Evolutionary conservation across 192 early-diverging fungal species (phyloP), one percentile per base, ranked within the genome.

Genomic region (Kickxella alabastrina): DNA sequence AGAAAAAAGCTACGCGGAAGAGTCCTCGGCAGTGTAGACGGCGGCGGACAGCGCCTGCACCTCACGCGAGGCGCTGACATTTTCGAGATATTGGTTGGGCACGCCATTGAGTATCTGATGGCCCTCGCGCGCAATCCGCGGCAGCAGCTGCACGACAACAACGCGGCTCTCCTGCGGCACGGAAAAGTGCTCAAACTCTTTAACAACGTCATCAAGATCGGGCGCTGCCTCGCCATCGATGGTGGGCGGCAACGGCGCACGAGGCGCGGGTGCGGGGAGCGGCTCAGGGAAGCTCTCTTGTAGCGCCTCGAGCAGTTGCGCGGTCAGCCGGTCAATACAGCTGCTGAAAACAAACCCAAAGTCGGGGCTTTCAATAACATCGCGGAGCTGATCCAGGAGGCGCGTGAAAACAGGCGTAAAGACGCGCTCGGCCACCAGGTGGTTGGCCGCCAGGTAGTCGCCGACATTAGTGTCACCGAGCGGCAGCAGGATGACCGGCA

Each of bases 331-430:
- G 50, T 79, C 69, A 29, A 68, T 17, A 34, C 56, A 76, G 65
- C 65, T 51, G 60, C 55, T 51, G 49, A 77, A 59, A 35, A 77
- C 66, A 15, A 50, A 66, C 14, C 25, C 9, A 49, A 74, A 79
- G 40, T 74, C 70, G 25, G 36, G 26, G 62, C 65, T 86, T 46
- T 95, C 91, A 40, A 95, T 77, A 37, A 92, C 85, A 62, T 98
- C 93, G 19, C 88, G 83, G 2, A 88, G 87, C 75, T 95, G 91
- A 68, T 94, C 83, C 47, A 98, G 60, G 37, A 95, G 74, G 26
- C 66, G 78, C 27, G 79, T 77, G 25, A 98, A 79, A 25, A 81
- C 71, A 6, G 80, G 58, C 31, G 88, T 85, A 19, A 85, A 80
- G 10, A 70, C 60, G 25, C 73, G 50, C 37, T 62, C 50, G 43